Base-by-base conservation (phyloP, 148 eudicot genomes). In the Nepenthes mirabilis region DNA sequence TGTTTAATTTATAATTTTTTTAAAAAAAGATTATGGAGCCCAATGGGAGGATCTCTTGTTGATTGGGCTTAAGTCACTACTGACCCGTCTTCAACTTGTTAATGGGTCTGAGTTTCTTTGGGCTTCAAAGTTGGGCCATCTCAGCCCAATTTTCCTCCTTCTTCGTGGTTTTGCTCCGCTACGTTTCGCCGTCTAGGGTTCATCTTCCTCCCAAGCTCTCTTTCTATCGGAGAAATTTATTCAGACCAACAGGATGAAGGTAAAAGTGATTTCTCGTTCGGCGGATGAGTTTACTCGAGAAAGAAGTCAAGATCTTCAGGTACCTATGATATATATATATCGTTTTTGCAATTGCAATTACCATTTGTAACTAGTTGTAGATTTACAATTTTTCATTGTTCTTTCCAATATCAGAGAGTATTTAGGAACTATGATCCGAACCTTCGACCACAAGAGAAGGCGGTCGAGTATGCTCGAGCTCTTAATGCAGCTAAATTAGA, bases 271-370 rank as follows among this genome's bases (percentile, higher is more conserved):
- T 47, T 83, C 90, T 11, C 95, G 97, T 36, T 73, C 97, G 0
- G 70, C 85, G 0, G 97, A 87, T 51, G 95, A 91, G 34, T 91
- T 85, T 63, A 91, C 97, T 33, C 83, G 95, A 36, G 95, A 87
- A 77, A 72, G 95, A 54, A 91, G 97, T 63, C 72, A 87, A 37
- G 97, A 91, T 56, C 82, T 91, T 12, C 97, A 91, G 85, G 97
- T 91, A 36, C 35, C 5, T 7, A 33, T 32, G 11, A 32, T 36
- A 2, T 34, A 32, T 1, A 33, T 10, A 8, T 12, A 10, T 56
- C 23, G 5, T 36, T 10, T 13, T 56, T 55, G 58, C 45, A 40
- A 3, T 40, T 8, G 8, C 45, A 0, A 40, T 40, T 40, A 3
- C 8, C 45, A 40, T 40, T 8, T 23, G 23, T 40, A 40, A 40